Evolutionary conservation across 2,329 filamentous ascomycete genomes (phyloP).

Genomic region (Aspergillus proliferans): DNA sequence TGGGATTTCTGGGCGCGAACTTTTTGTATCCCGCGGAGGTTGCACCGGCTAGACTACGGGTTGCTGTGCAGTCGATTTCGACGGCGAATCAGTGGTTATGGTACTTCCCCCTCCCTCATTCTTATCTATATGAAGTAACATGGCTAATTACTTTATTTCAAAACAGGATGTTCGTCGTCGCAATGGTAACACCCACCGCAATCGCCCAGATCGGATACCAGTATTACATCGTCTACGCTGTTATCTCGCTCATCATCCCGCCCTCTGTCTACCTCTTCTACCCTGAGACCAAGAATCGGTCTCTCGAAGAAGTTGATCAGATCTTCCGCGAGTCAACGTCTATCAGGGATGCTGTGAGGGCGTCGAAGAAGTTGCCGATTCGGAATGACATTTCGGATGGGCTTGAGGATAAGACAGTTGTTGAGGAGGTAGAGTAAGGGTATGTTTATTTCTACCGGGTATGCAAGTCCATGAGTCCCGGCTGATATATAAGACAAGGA

Average conservation of each 20-base stretch:
- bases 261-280: neutral
- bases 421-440: no score
- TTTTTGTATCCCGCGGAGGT: neutral
- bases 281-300: neutral
- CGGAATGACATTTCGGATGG: no score
- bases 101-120: neutral
- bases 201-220: neutral
- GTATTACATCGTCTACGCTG: constrained; percentile 2
- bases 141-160: neutral
- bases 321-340: neutral
- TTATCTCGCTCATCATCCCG: neutral
- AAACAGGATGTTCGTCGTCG: neutral
- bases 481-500: no score
- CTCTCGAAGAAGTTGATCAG: neutral
- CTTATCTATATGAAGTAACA: neutral
- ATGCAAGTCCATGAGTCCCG: no score
- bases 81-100: neutral
- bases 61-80: neutral
- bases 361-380: neutral
- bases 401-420: no score
- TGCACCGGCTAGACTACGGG: neutral
- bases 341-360: neutral
- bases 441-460: no score
- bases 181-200: neutral
- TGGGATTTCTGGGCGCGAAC: neutral